These are phyloP conservation scores for Sideroxylon spinosum DNA, from an alignment of 179 eudicot species.

Conservation along the genomic window DNA sequence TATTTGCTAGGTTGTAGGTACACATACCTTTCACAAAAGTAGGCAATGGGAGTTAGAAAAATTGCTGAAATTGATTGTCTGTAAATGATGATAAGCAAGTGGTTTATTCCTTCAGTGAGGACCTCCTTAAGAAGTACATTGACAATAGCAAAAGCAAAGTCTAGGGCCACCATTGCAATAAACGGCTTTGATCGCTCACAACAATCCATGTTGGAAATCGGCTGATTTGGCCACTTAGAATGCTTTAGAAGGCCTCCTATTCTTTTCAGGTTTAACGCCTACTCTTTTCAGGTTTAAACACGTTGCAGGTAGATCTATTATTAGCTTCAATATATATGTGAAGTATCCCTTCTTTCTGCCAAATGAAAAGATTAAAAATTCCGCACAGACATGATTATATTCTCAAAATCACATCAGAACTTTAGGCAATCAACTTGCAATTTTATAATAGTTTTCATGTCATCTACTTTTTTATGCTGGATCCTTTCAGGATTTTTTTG, in stretches of 20 bases:
- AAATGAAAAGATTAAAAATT: neutral
- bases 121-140: constrained; percentile 61
- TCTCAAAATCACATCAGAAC: neutral
- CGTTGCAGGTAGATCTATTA: neutral
- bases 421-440: constrained; percentile 8
- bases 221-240: neutral
- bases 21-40: constrained; percentile 56
- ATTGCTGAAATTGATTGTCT: constrained; percentile 47
- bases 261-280: neutral
- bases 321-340: neutral
- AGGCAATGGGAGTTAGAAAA: constrained; percentile 61
- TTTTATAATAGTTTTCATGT: neutral
- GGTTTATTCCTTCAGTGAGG: constrained; percentile 43
- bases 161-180: constrained; percentile 43
- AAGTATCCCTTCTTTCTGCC: neutral
- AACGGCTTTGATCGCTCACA: constrained; percentile 43
- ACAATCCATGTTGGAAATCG: constrained; percentile 20
- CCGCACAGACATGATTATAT: neutral
- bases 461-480: neutral
- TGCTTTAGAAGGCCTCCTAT: neutral
- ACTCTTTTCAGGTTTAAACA: neutral
- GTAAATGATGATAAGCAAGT: constrained; percentile 48
- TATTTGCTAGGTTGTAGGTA: neutral
- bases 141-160: constrained; percentile 47
- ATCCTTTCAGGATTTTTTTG: neutral